phyloP scores from a whole-genome alignment of 345 rosid genomes.

The Pugionium dolabratum region DNA sequence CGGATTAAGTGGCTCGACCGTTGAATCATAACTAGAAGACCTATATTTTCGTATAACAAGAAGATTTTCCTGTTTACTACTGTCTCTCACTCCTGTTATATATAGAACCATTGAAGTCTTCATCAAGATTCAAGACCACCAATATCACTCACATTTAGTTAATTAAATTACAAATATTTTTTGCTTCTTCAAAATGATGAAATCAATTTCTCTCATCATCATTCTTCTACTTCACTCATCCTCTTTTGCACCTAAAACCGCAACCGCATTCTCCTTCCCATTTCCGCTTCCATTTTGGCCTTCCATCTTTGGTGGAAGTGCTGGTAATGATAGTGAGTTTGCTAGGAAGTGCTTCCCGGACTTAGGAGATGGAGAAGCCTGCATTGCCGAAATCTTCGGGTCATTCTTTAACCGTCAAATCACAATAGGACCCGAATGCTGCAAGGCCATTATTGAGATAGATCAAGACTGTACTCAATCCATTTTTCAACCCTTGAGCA shows the following conservation, averaged over 20 bases:
- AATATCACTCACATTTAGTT: too few species aligned
- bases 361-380: conserved; percentile 32
- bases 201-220: conserved; percentile 3
- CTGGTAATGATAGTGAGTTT: neutral
- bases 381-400: conserved; percentile 25
- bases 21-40: conserved; percentile 4
- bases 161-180: neutral
- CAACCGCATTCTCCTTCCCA: conserved; percentile 18
- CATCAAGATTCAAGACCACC: too few species aligned
- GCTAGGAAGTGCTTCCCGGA: conserved; percentile 32
- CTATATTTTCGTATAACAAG: neutral
- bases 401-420: conserved; percentile 25
- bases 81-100: too few species aligned
- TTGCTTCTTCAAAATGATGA: conserved; percentile 1
- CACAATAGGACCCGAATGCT: conserved; percentile 26
- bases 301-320: conserved; percentile 10
- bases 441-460: conserved; percentile 32
- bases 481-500: conserved; percentile 16
- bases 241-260: neutral
- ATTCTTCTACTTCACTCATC: conserved; percentile 25
- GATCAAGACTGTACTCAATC: conserved; percentile 25
- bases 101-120: too few species aligned
- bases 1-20: neutral
- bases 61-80: conserved; percentile 1
- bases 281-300: conserved; percentile 12